phyloP scores from a whole-genome alignment of 768 basidiomycete genomes.

The Plicaturopsis crispa region DNA sequence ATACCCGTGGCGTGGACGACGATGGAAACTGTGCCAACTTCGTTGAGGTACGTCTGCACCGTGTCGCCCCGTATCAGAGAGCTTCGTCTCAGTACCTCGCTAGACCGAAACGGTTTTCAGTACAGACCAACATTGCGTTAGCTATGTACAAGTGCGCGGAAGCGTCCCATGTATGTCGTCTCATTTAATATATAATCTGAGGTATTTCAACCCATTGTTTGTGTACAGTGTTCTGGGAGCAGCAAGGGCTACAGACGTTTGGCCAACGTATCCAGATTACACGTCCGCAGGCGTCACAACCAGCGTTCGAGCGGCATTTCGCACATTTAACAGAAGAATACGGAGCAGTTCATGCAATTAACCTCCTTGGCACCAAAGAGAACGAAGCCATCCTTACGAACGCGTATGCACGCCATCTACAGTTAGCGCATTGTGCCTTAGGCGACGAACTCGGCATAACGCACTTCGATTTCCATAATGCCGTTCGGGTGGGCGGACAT shows the following conservation, averaged over 20 bases:
- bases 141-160: constrained; percentile 91
- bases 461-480: constrained; percentile 90
- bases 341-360: constrained; percentile 77
- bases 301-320: constrained; percentile 95
- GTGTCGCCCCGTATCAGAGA: constrained; percentile 1
- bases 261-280: constrained; percentile 93
- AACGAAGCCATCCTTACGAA: constrained; percentile 81
- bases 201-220: constrained; percentile 6
- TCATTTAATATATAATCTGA: constrained; percentile 8
- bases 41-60: constrained; percentile 62
- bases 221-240: constrained; percentile 91
- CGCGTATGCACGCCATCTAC: constrained; percentile 79
- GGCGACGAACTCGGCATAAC: constrained; percentile 73
- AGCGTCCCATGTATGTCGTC: constrained; percentile 81
- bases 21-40: constrained; percentile 94
- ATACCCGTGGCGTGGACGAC: constrained; percentile 93
- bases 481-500: constrained; percentile 75
- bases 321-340: constrained; percentile 83
- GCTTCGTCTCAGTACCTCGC: constrained; percentile 10
- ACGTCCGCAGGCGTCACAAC: constrained; percentile 91
- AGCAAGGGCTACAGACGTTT: constrained; percentile 92
- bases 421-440: constrained; percentile 51
- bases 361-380: constrained; percentile 87
- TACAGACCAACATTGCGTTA: constrained; percentile 81
- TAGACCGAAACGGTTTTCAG: constrained; percentile 90